These are phyloP conservation scores for Leishmania guyanensis DNA, from an alignment of 208 protist species.

Conservation along the genomic window DNA sequence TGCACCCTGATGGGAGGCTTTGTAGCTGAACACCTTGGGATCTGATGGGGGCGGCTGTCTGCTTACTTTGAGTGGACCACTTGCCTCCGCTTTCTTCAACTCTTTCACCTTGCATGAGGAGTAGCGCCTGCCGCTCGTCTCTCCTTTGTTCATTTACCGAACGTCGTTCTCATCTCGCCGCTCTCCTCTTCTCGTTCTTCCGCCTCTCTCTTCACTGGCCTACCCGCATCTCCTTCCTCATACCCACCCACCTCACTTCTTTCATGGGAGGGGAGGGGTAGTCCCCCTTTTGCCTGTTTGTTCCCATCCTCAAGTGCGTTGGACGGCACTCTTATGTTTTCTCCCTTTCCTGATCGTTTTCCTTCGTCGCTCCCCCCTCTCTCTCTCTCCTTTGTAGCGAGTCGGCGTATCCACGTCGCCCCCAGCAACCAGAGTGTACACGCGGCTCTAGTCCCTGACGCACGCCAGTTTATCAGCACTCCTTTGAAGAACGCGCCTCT, in stretches of 20 bases:
- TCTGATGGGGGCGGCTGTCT: background rate
- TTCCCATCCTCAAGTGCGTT: background rate
- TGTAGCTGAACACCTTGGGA: background rate
- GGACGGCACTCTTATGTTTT: background rate
- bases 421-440: background rate
- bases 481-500: slow-evolving; percentile 1
- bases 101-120: background rate
- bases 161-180: background rate
- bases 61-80: background rate
- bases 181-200: background rate
- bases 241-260: background rate
- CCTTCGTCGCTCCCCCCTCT: background rate
- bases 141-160: background rate
- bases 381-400: background rate
- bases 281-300: background rate
- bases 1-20: background rate
- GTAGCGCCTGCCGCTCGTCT: background rate
- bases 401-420: background rate
- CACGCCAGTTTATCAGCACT: background rate
- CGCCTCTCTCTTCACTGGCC: background rate
- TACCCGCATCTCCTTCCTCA: background rate
- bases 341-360: background rate
- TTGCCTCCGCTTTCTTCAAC: background rate
- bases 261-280: background rate
- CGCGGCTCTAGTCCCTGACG: background rate